Evolutionary conservation across 139 green algal species (phyloP), one percentile per base, ranked within the genome.

Genomic region (Volvox africanus): DNA sequence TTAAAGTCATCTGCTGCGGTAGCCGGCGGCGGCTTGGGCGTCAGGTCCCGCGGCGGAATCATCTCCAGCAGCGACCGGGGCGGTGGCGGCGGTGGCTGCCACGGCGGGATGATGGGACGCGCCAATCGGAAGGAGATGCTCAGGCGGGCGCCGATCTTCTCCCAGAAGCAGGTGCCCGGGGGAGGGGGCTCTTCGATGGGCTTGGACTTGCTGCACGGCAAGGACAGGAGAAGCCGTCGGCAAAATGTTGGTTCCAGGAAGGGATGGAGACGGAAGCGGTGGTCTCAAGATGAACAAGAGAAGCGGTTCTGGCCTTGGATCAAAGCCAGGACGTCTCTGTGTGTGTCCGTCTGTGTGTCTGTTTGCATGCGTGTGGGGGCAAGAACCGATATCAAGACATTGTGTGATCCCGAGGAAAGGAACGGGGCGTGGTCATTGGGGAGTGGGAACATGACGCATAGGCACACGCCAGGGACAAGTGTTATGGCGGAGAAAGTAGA

Each of bases 21-120:
- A 24, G 84, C 67, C 69, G 90, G 83, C 78, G 84, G 77, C 37
- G 84, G 90, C 77, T 84, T 73, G 36, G 90, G 90, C 32, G 68
- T 85, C 26, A 93, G 90, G 90, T 93, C 90, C 1, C 90, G 90
- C 2, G 90, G 77, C 17, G 90, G 90, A 19, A 93, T 84, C n/a
- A 93, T 73, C 61, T 93, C 90, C 30, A 88, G 37, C 84, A 93
- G 75, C 19, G 83, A 30, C 28, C 16, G 30, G 19, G 65, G 69
- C n/a, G 90, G 90, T 18, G 36, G 55, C 61, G 83, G 44, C n/a
- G 90, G 90, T 24, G 90, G 75, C 44, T n/a, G 33, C 90, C 90
- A 93, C n/a, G 79, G 36, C 16, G 90, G 90, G 19, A 93, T 79
- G 20, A 93, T 26, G 36, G 90, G 90, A 19, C 65, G 68, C 11